Percentiles rank a stretch among this genome's conserved stretches.
These are phyloP conservation scores for Cercophora samala DNA, from an alignment of 495 filamentous ascomycete genomes.

Conservation along the genomic window DNA sequence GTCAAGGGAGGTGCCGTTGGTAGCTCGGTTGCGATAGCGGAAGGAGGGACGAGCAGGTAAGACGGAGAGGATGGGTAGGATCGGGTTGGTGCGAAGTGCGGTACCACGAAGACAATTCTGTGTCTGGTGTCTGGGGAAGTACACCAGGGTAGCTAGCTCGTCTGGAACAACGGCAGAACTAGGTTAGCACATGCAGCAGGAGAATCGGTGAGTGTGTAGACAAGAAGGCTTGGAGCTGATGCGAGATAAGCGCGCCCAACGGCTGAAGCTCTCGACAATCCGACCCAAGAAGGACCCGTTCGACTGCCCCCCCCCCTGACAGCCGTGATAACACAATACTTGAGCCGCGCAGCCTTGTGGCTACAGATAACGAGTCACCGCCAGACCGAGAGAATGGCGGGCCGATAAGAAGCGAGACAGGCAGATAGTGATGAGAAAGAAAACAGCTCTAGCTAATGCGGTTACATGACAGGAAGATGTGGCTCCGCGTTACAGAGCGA, in stretches of 20 bases:
- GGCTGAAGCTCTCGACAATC: background rate
- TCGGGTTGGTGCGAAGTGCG: constrained; percentile 9
- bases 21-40: constrained; percentile 1
- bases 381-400: constrained; percentile 15
- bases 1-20: constrained; percentile 6
- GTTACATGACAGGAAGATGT: constrained; percentile 16
- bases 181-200: constrained; percentile 20
- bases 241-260: constrained; percentile 27
- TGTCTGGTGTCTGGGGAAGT: constrained; percentile 5
- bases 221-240: constrained; percentile 12
- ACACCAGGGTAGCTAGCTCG: constrained; percentile 8
- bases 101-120: background rate
- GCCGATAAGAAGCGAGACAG: constrained; percentile 23
- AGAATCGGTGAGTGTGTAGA: constrained; percentile 25
- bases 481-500: constrained; percentile 3
- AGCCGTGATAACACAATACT: constrained; percentile 17
- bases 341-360: constrained; percentile 15
- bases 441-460: constrained; percentile 12
- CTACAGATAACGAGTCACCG: constrained; percentile 27
- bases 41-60: background rate
- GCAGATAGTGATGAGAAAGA: constrained; percentile 9
- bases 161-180: constrained; percentile 4
- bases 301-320: background rate
- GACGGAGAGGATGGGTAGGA: constrained; percentile 2
- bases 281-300: background rate